Evolutionary conservation across 179 eudicot genomes (phyloP), one percentile per base, ranked within the genome.

Genomic region (Patellifolia procumbens): DNA sequence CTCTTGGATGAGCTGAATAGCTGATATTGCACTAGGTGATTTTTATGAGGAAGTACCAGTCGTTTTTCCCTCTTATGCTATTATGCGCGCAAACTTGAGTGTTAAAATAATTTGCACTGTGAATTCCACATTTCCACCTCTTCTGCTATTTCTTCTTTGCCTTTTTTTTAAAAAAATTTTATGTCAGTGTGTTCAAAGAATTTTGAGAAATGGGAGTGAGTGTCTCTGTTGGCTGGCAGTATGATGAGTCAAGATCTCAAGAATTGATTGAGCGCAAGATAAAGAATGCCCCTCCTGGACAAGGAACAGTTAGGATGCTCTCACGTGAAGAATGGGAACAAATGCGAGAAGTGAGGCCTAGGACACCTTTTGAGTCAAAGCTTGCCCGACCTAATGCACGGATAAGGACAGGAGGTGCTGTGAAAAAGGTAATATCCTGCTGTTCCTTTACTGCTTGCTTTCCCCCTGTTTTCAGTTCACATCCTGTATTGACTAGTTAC

Each of bases 361-460:
- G 96, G 76, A 94, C 98, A 69, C 98, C 98, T 48, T 94, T 94
- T 82, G 98, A 94, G 78, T 94, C 98, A 43, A 89, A 89, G 83
- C 91, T 94, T 65, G 92, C 97, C 70, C 96, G 94, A 72, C 92
- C 98, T 69, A 92, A 92, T 81, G 98, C 98, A 72, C 86, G 88
- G 35, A 71, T 94, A 75, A 82, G 98, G 77, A 94, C 97, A 22
- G 98, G 89, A 60, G 91, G 87, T 81, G 75, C 83, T 4, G 43
- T 90, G 34, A 88, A 79, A 75, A 85, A 84, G 96, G 98, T 94
- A 81, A 28, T 7, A 34, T 53, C 31, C 8, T 65, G 55, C 7
- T 17, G 26, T 68, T 22, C 53, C 60, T 76, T 15, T 66, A 45
- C 73, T 49, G 24, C 34, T 26, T 26, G 52, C 45, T 53, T 37